A percentile compares a stretch with the other conserved stretches of the same genome.
These are phyloP conservation scores for Aethionema arabicum DNA, from an alignment of 345 rosid genomes.

Conservation along the genomic window DNA sequence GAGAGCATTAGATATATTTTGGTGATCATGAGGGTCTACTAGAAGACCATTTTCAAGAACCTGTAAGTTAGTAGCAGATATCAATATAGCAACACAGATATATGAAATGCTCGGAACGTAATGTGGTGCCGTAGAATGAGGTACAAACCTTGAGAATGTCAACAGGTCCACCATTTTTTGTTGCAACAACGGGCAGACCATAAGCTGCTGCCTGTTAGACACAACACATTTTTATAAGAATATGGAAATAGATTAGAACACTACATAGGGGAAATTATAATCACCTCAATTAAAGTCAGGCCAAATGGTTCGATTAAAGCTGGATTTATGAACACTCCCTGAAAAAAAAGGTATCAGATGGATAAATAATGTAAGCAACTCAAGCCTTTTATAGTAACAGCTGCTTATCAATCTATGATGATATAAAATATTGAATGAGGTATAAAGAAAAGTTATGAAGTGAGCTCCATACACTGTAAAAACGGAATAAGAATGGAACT, in stretches of 20 bases:
- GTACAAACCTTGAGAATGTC: slow-evolving; percentile 64
- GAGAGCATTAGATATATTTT: slow-evolving; percentile 68
- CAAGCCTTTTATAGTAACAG: neutral
- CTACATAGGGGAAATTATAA: slow-evolving; percentile 17
- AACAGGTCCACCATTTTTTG: slow-evolving; percentile 90
- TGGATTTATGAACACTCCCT: slow-evolving; percentile 95
- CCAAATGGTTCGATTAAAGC: slow-evolving; percentile 95
- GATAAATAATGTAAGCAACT: slow-evolving; percentile 10
- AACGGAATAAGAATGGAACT: slow-evolving; percentile 6
- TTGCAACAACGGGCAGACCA: slow-evolving; percentile 88
- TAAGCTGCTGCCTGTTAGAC: slow-evolving; percentile 74
- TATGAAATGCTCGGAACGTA: neutral
- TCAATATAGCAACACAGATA: neutral
- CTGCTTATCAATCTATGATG: slow-evolving; percentile 9
- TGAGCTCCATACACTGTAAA: neutral
- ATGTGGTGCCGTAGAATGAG: neutral
- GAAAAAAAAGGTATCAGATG: slow-evolving; percentile 14
- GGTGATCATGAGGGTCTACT: slow-evolving; percentile 74
- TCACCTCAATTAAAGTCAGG: slow-evolving; percentile 83
- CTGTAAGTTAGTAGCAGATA: slow-evolving; percentile 34
- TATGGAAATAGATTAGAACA: slow-evolving; percentile 10
- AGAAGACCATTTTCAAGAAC: slow-evolving; percentile 81
- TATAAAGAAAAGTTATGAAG: neutral
- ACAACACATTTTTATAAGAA: slow-evolving; percentile 1
- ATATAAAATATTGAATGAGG: neutral